Evolutionary conservation across 2,329 filamentous ascomycete genomes (phyloP).

Genomic region (Fusarium keratoplasticum): DNA sequence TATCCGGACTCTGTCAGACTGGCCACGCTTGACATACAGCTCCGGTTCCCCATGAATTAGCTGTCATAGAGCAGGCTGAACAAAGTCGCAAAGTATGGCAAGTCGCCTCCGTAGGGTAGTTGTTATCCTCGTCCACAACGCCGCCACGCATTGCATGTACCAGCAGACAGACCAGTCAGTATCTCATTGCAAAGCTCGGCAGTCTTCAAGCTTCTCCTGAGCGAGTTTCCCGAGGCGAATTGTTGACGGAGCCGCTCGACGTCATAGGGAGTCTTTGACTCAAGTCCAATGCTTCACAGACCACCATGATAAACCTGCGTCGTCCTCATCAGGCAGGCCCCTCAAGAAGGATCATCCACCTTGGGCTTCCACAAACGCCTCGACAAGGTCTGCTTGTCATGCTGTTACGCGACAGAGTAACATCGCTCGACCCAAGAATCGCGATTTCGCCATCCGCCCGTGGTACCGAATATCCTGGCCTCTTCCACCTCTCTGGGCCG

Average conservation of each 20-base stretch:
- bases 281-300: neutral
- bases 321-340: neutral
- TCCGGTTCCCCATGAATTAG: neutral
- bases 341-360: neutral
- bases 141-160: neutral
- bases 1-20: neutral
- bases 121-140: neutral
- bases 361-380: neutral
- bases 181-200: neutral
- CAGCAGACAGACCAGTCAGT: neutral
- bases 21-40: neutral
- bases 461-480: neutral
- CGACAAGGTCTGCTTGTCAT: constrained; percentile 19
- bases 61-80: neutral
- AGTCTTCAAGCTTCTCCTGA: neutral
- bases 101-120: neutral
- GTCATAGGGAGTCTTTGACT: neutral
- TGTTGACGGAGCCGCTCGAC: neutral
- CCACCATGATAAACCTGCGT: neutral
- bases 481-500: constrained; percentile 4
- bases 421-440: constrained; percentile 27
- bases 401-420: constrained; percentile 23
- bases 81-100: neutral
- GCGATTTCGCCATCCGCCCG: constrained; percentile 4
- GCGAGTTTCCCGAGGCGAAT: neutral